phyloP scores from a whole-genome alignment of 1,284 basidiomycete genomes.

The Fistulinella cinereoalba region DNA sequence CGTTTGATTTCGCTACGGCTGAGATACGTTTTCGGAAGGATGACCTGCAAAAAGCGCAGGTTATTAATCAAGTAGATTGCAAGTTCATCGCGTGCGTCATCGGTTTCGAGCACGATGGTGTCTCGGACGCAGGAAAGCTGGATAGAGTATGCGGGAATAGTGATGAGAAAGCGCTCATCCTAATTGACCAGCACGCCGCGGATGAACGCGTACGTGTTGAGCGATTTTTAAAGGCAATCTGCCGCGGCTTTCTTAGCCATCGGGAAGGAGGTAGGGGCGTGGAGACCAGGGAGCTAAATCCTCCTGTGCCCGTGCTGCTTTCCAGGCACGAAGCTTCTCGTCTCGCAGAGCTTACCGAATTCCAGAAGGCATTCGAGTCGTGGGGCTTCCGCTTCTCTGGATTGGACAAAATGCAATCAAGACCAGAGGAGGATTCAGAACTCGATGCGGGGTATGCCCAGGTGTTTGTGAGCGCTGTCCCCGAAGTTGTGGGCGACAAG shows the following conservation, averaged over 20 bases:
- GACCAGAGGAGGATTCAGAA: slow-evolving; percentile 20
- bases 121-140: slow-evolving; percentile 14
- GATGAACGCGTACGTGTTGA: slow-evolving; percentile 92
- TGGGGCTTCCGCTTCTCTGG: slow-evolving; percentile 73
- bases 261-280: slow-evolving; percentile 34
- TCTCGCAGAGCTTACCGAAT: slow-evolving; percentile 41
- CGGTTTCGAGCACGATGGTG: slow-evolving; percentile 17
- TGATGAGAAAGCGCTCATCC: slow-evolving; percentile 49
- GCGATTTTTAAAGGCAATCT: slow-evolving; percentile 69
- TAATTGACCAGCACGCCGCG: slow-evolving; percentile 95
- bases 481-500: slow-evolving; percentile 68
- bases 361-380: slow-evolving; percentile 50
- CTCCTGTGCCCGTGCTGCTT: slow-evolving; percentile 59
- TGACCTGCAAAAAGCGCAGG: slow-evolving; percentile 51
- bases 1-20: slow-evolving; percentile 14
- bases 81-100: slow-evolving; percentile 84
- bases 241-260: slow-evolving; percentile 56
- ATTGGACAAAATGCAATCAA: slow-evolving; percentile 26
- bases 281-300: slow-evolving; percentile 43
- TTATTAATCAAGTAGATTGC: slow-evolving; percentile 82
- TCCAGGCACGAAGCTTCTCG: slow-evolving; percentile 57
- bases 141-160: slow-evolving; percentile 7
- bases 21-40: slow-evolving; percentile 46
- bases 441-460: slow-evolving; percentile 49
- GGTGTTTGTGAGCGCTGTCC: slow-evolving; percentile 55